Percentiles rank a stretch among this genome's conserved stretches.
Evolutionary conservation across 345 rosid species (phyloP).

Genomic region (Angophora floribunda): DNA sequence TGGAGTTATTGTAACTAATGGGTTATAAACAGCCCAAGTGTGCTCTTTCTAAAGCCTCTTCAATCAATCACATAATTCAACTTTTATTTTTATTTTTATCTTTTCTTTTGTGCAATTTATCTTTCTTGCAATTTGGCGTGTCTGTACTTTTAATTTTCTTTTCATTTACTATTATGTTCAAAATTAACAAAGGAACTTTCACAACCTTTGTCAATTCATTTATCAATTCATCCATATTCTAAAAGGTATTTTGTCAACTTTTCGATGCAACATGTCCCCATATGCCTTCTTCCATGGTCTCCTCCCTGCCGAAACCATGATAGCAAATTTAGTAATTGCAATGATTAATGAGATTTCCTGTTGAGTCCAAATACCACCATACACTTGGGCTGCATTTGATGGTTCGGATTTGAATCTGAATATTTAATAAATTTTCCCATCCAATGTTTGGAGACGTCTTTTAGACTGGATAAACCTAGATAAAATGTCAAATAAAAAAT

Average conservation of each 20-base stretch:
- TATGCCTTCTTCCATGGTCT: not conserved
- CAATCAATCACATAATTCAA: not conserved
- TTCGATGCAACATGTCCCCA: not conserved
- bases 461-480: rapidly evolving
- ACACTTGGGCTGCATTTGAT: not conserved
- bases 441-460: not conserved
- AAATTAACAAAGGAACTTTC: not conserved
- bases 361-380: not conserved
- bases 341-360: not conserved
- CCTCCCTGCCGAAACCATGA: not conserved
- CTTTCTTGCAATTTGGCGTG: not conserved
- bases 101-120: not conserved
- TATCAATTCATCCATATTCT: not conserved
- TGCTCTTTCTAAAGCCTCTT: not conserved
- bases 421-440: not conserved
- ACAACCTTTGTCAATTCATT: not conserved
- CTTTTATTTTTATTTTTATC: not conserved
- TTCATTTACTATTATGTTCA: not conserved
- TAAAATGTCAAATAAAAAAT: not conserved
- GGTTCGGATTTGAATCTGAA: rapidly evolving
- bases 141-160: not conserved
- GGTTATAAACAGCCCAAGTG: not conserved
- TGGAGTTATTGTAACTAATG: not conserved
- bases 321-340: not conserved
- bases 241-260: not conserved